A percentile compares a stretch with the other conserved stretches of the same genome.
Evolutionary conservation across 768 basidiomycete species (phyloP).

Genomic region (Podaxis rugospora): DNA sequence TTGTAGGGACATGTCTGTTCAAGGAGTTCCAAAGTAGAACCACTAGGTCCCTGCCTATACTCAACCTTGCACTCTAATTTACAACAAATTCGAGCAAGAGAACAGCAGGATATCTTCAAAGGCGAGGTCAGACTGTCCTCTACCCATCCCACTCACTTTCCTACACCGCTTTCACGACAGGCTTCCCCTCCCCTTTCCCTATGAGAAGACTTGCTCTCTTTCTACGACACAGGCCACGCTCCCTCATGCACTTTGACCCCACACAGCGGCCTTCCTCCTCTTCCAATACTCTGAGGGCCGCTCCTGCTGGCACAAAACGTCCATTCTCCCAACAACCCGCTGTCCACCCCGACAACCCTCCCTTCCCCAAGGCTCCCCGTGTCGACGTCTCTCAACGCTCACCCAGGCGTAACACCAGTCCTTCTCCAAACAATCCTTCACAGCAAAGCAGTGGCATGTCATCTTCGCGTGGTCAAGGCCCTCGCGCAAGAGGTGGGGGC

Average conservation of each 20-base stretch:
- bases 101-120: not conserved
- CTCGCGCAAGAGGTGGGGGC: conserved; percentile 5
- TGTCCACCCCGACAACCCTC: conserved; percentile 14
- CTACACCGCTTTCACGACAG: not conserved
- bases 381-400: conserved; percentile 19
- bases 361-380: conserved; percentile 26
- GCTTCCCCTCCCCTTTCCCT: conserved; percentile 20
- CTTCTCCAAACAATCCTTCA: conserved; percentile 14
- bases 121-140: conserved; percentile 12
- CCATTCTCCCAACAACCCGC: conserved; percentile 38
- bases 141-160: not conserved
- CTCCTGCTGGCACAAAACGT: conserved; percentile 35
- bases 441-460: not conserved
- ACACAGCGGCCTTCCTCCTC: conserved; percentile 22
- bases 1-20: not conserved
- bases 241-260: conserved; percentile 57
- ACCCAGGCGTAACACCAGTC: conserved; percentile 16
- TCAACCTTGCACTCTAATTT: not conserved
- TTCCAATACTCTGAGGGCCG: conserved; percentile 11
- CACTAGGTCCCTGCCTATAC: not conserved
- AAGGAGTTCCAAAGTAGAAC: not conserved
- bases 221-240: conserved; percentile 45
- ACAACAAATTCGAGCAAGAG: not conserved
- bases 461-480: conserved; percentile 1
- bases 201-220: conserved; percentile 47